These are phyloP conservation scores for Diutina neorugosa DNA, from an alignment of 1,139 yeast species.

Conservation along the genomic window DNA sequence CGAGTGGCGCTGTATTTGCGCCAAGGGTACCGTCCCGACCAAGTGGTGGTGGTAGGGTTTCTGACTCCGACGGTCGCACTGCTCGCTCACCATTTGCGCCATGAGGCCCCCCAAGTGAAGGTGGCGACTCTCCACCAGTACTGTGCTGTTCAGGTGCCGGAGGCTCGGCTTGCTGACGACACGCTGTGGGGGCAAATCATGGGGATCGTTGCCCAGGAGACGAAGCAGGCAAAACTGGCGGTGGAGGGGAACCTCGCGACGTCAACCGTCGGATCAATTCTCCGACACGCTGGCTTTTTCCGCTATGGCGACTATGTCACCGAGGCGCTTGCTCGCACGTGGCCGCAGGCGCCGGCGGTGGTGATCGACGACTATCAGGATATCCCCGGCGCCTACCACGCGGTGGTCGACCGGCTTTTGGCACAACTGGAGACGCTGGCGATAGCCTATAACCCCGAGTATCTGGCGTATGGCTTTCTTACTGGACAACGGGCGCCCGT, in stretches of 20 bases:
- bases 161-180: not conserved
- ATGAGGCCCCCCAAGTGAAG: not conserved
- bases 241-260: not conserved
- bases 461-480: not conserved
- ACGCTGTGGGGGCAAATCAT: not conserved
- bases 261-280: not conserved
- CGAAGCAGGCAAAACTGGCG: not conserved
- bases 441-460: not conserved
- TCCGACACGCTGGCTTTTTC: not conserved
- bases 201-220: not conserved
- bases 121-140: not conserved
- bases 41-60: not conserved
- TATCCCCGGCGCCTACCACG: not conserved
- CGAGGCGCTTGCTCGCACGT: not conserved
- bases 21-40: not conserved
- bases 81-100: not conserved
- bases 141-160: not conserved
- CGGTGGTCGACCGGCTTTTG: not conserved
- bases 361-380: conserved; percentile 2
- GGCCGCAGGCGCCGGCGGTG: not conserved
- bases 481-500: not conserved
- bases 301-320: not conserved
- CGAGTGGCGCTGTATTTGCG: not conserved
- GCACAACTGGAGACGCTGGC: not conserved
- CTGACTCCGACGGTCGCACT: not conserved